phyloP scores from a whole-genome alignment of 2,329 filamentous ascomycete genomes.

The Colletotrichum higginsianum region DNA sequence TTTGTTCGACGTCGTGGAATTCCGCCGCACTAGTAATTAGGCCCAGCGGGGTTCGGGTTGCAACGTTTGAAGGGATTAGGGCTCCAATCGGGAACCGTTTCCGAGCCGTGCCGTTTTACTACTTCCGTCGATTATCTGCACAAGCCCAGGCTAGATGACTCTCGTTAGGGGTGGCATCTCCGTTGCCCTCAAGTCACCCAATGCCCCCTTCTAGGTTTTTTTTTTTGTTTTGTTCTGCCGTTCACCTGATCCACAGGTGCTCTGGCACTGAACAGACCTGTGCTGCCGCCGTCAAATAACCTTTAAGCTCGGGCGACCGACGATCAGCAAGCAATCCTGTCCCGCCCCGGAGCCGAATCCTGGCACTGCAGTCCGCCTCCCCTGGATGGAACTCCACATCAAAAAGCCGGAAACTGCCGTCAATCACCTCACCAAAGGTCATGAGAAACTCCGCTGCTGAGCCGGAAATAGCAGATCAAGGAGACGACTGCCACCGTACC shows the following conservation, averaged over 20 bases:
- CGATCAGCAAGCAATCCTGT: constrained; percentile 22
- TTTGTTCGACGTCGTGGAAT: constrained; percentile 26
- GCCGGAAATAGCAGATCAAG: constrained; percentile 15
- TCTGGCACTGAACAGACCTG: background rate
- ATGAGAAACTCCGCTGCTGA: background rate
- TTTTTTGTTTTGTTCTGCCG: background rate
- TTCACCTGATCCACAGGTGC: background rate
- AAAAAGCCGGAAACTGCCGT: background rate
- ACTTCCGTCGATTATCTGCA: background rate
- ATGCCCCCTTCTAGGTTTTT: background rate
- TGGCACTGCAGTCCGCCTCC: constrained; percentile 16
- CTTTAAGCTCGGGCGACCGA: constrained; percentile 7
- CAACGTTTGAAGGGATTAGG: constrained; percentile 12
- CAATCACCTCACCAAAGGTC: background rate
- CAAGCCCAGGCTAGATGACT: background rate
- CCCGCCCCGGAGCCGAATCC: constrained; percentile 32
- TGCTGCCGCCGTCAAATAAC: constrained; percentile 1
- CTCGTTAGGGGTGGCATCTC: background rate
- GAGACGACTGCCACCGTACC: background rate
- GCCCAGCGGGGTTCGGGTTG: constrained; percentile 7
- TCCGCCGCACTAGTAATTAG: constrained; percentile 31
- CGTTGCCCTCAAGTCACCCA: background rate
- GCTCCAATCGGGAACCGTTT: constrained; percentile 26
- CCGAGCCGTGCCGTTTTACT: background rate
- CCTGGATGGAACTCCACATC: constrained; percentile 35